A percentile compares a stretch with the other conserved stretches of the same genome.
phyloP scores from a whole-genome alignment of 2,329 filamentous ascomycete genomes.

The Aspergillus quadricinctus region DNA sequence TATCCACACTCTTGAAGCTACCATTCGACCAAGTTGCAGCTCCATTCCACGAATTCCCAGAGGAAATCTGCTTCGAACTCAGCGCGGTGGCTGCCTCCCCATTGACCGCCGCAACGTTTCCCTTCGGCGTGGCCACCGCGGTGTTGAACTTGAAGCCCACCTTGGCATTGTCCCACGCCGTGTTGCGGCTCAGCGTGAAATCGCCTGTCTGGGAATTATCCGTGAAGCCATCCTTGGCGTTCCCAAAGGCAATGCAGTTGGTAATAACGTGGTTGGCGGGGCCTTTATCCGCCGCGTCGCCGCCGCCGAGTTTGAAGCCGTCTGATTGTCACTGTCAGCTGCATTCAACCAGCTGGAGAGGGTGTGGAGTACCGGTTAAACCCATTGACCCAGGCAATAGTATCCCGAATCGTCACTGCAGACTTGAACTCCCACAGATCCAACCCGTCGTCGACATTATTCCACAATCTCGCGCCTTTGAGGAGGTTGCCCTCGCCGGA shows the following conservation, averaged over 20 bases:
- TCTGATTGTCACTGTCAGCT: constrained; percentile 1
- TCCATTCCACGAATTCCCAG: constrained; percentile 13
- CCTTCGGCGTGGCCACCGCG: constrained; percentile 8
- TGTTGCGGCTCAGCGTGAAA: constrained; percentile 12
- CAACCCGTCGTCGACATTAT: constrained; percentile 16
- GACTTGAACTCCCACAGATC: constrained; percentile 18
- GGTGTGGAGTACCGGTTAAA: constrained; percentile 8
- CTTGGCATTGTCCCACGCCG: constrained; percentile 13
- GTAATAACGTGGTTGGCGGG: constrained; percentile 13
- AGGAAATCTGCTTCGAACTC: constrained; percentile 7
- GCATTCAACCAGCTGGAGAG: too few relatives aligned
- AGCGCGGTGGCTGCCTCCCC: constrained; percentile 8
- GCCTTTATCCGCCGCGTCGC: constrained; percentile 11
- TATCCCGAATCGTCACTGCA: constrained; percentile 14
- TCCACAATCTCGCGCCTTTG: constrained; percentile 12
- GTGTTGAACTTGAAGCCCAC: constrained; percentile 12
- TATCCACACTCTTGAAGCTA: constrained; percentile 14
- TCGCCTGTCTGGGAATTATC: constrained; percentile 17
- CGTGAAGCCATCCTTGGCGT: constrained; percentile 14
- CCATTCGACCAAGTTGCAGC: constrained; percentile 5
- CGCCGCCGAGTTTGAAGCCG: constrained; percentile 17
- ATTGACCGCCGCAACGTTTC: constrained; percentile 12
- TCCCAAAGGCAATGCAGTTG: constrained; percentile 14
- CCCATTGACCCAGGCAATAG: constrained; percentile 14
- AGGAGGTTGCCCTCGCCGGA: constrained; percentile 13